Evolutionary conservation across 345 rosid species (phyloP), one percentile per base, ranked within the genome.

Genomic region (Bruguiera parviflora): DNA sequence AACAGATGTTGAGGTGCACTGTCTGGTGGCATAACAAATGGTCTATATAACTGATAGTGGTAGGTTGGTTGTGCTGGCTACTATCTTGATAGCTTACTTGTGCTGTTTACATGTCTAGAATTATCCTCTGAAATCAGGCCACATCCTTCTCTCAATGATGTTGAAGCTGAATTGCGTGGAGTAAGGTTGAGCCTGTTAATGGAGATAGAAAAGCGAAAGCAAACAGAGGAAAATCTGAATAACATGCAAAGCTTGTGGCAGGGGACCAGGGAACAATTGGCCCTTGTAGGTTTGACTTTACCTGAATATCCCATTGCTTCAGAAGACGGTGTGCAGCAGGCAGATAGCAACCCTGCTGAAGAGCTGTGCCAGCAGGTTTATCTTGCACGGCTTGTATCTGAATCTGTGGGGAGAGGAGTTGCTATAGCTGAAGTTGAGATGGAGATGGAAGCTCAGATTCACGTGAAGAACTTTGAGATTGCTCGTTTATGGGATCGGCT

Each of bases 401-500:
- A 81, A 63, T 75, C 90, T 37, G 53, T 88, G 11, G 95, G 86
- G 21, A 82, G 81, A 74, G 92, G 83, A 66, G 73, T 88, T 67
- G 86, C 84, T 58, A 91, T 76, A 80, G 92, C 96, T 63, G 97
- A 94, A 89, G 78, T 69, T 16, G 86, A 84, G 84, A 82, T 68
- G 70, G 90, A 83, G 79, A 83, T 89, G 96, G 90, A 86, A 80
- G 71, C 87, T 73, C 83, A 78, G 77, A 71, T 87, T 57, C 84
- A 87, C 69, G 81, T 83, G 43, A 94, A 94, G 88, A 89, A 91
- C 83, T 87, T 91, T 84, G 96, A 94, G 82, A 89, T 91, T 68
- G 76, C 86, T 20, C 90, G 90, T 27, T 79, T 94, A 70, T 72
- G 63, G 57, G 95, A 94, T 64, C 89, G 97, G 32, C 90, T 94